These are phyloP conservation scores for Cladobotryum protrusum DNA, from an alignment of 2,329 filamentous ascomycete genomes.

Conservation along the genomic window DNA sequence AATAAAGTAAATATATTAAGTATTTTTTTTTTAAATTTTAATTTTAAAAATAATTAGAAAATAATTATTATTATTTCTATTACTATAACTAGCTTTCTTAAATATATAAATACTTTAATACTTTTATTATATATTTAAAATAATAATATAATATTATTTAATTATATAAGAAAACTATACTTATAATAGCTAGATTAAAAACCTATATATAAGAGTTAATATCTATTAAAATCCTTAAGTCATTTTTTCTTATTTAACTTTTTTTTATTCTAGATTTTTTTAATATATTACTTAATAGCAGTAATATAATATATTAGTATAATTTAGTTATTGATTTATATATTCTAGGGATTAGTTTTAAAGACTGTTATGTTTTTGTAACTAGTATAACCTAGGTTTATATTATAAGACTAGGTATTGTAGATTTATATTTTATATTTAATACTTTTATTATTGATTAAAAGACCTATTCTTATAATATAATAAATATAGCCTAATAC, in stretches of 20 bases:
- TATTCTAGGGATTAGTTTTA: neutral
- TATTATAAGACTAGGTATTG: neutral
- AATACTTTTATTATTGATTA: neutral
- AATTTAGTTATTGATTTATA: too few relatives aligned
- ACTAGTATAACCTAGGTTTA: too few relatives aligned
- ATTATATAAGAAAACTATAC: conserved; percentile 1
- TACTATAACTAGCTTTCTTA: neutral
- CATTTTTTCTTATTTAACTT: too few relatives aligned
- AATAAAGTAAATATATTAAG: too few relatives aligned
- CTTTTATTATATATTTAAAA: neutral
- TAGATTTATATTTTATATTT: neutral
- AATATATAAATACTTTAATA: neutral
- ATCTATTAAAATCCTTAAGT: too few relatives aligned
- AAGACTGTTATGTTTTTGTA: neutral
- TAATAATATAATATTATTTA: neutral
- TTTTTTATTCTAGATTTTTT: too few relatives aligned
- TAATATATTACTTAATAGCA: too few relatives aligned
- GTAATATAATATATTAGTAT: too few relatives aligned
- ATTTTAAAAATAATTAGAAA: too few relatives aligned
- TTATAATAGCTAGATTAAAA: too few relatives aligned
- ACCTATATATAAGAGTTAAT: too few relatives aligned
- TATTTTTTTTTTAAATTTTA: too few relatives aligned
- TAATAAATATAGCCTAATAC: neutral
- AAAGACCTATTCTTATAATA: neutral
- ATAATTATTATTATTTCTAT: neutral